Base-by-base conservation (phyloP, 2,329 filamentous ascomycete genomes). In the Lachnellula subtilissima region DNA sequence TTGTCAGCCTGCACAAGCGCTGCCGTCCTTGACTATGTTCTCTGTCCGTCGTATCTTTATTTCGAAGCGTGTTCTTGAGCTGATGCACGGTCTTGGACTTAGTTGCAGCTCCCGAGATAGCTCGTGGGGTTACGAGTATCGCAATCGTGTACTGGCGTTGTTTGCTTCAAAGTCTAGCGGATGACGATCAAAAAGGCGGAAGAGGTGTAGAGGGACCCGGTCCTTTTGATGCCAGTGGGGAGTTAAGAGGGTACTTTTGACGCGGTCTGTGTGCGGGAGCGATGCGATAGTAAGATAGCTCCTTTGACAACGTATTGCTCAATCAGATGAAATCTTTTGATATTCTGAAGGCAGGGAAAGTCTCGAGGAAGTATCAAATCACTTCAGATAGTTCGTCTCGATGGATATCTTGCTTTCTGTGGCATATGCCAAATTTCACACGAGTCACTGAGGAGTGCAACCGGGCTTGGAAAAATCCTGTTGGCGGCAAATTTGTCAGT, bases 41-140 rank as follows among this genome's bases (percentile, higher is more conserved):
- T 43, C 32, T 61, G 57, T 61, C 59, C 60, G 63, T 61, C 59
- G 43, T 59, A 64, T 63, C 56, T 61, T 63, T 63, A 59, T 58
- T 57, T 56, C 50, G 25, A 59, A 53, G 48, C 40, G 51, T 61
- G 43, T 43, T 42, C 36, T 54, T 19, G 39, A 45, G 22, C 19
- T 39, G 47, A 22, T 40, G 54, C 51, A 59, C 55, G 49, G 54
- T 60, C 50, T 48, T 35, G 40, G 19, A 56, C 56, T 52, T 56
- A 53, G 47, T 54, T 43, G 57, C 56, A 37, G 55, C 53, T 59
- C 25, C 58, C 52, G 47, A 39, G 51, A 51, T 58, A 40, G 55
- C 45, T 57, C 48, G 58, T 48, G 55, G 53, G 51, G 43, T 43
- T 43, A n/a, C 54, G 45, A 47, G 37, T 17, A 15, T 53, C 19